Base-by-base conservation (phyloP, 768 basidiomycete species). In the Chalciporus sphaerocephalus region DNA sequence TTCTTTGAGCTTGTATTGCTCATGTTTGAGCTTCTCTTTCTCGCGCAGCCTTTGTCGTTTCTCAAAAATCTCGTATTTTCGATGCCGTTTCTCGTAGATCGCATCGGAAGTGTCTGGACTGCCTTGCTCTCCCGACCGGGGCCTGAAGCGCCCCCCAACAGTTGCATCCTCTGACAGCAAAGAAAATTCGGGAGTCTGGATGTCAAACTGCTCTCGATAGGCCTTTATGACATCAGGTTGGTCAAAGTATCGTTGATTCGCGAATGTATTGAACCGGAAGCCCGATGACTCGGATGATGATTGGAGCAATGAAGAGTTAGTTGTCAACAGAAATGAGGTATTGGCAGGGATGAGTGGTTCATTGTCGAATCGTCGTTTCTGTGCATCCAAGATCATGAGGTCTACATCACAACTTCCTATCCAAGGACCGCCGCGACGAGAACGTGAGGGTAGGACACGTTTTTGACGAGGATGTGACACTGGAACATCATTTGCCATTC, bases 21-120 rank as follows among this genome's bases (percentile, higher is more conserved):
- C 91, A 53, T 92, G 85, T 65, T 87, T 85, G 44, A 94, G 77
- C 61, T 92, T 92, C 67, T 95, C 92, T 66, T 91, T 91, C 68
- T 94, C 92, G 44, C 91, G 80, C 25, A 88, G 69, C 4, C 91
- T 84, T 59, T 85, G 81, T 7, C 90, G 79, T 61, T 89, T 90
- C 66, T 94, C 92, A 48, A 88, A 85, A 12, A 76, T 77, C 62
- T 93, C 91, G 64, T 88, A 92, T 60, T 88, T 91, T 41, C 82
- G 77, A 66, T 95, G 92, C 35, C 89, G 79, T 52, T 81, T 83
- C 64, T 87, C 79, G 59, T 92, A 95, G 6, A 78, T 77, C 18
- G 78, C 78, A 66, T 95, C 92, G 8, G 87, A 87, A 4, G 83
- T 89, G 62, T 91, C 87, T 50, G 73, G 69, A 16, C 68, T 66